Percentiles rank a stretch among this genome's conserved stretches.
These are phyloP conservation scores for Fagus sylvatica DNA, from an alignment of 306 rosid species.

Conservation along the genomic window DNA sequence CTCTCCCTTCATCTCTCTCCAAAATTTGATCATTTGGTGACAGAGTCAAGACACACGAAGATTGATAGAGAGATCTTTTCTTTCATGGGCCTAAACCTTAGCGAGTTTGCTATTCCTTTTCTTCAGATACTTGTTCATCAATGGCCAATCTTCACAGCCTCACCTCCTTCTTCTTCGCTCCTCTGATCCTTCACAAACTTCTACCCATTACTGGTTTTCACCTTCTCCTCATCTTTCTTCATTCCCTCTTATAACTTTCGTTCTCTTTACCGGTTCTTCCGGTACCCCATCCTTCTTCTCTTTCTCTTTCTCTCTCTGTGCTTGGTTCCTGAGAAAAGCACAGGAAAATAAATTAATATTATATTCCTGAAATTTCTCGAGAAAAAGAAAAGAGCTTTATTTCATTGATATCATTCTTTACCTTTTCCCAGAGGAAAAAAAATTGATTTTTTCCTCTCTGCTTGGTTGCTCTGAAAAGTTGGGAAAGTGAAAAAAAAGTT, in stretches of 20 bases:
- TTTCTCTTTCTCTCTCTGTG: background rate
- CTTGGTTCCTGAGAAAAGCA: slow-evolving; percentile 12
- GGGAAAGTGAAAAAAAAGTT: background rate
- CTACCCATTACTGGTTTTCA: slow-evolving; percentile 69
- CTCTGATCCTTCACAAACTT: slow-evolving; percentile 50
- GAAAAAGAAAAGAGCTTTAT: background rate
- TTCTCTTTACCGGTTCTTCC: slow-evolving; percentile 26
- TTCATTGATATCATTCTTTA: background rate
- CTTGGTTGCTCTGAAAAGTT: background rate
- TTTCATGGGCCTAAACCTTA: slow-evolving; percentile 67
- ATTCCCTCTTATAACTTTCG: slow-evolving; percentile 66
- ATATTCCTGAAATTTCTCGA: background rate
- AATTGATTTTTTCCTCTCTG: background rate
- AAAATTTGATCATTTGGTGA: background rate
- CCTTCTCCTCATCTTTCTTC: slow-evolving; percentile 90
- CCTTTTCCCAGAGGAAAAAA: background rate
- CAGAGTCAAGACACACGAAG: background rate
- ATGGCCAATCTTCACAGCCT: slow-evolving; percentile 42
- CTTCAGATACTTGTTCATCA: slow-evolving; percentile 22
- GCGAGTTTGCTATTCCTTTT: slow-evolving; percentile 5
- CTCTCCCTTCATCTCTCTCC: background rate
- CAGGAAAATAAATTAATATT: background rate
- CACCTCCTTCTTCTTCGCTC: slow-evolving; percentile 26
- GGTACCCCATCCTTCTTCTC: background rate
- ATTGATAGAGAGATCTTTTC: background rate